Evolutionary conservation across 495 filamentous ascomycete genomes (phyloP), one percentile per base, ranked within the genome.

Genomic region (Aspergillus nidulans): DNA sequence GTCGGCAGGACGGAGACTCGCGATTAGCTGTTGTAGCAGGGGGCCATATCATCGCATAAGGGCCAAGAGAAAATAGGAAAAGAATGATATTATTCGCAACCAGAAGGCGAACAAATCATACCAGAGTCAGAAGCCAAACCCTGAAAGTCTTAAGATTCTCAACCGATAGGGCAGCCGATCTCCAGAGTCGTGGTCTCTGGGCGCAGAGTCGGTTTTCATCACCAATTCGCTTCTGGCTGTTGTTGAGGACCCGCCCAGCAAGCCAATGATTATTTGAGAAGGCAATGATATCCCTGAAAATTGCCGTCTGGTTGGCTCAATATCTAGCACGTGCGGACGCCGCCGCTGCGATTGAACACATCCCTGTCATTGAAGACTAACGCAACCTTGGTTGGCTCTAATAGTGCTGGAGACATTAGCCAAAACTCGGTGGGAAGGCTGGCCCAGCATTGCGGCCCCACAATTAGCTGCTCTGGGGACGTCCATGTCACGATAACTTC

Each of bases 301-400:
- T 48, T 21, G 7, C 5, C 26, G 7, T 40, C 45, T 63, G 41
- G 55, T 60, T 48, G 57, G 61, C 41, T 49, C 45, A 36, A 52
- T 18, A 20, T 25, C 28, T 39, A 34, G 49, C 57, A 57, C 57
- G 57, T 63, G 53, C 48, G 21, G 44, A 25, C 45, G 24, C 47
- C n/a, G n/a, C n/a, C n/a, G n/a, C n/a, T n/a, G n/a, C n/a, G 50
- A 53, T 60, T 56, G 43, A 42, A 40, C 24, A 15, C 5, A 38
- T 30, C 43, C 24, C 15, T 20, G 48, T 46, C 10, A 46, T 24
- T 39, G 19, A 8, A 10, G 10, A 8, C 8, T 43, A 1, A 5
- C 5, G 7, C 1, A 21, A 15, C 18, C 26, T 6, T 49, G 47
- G 46, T 32, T 47, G 44, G 21, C 16, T 44, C n/a, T 1, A 19